Conservation (phyloP, 1,284 basidiomycete genomes). For the Psilocybe mexicana region DNA sequence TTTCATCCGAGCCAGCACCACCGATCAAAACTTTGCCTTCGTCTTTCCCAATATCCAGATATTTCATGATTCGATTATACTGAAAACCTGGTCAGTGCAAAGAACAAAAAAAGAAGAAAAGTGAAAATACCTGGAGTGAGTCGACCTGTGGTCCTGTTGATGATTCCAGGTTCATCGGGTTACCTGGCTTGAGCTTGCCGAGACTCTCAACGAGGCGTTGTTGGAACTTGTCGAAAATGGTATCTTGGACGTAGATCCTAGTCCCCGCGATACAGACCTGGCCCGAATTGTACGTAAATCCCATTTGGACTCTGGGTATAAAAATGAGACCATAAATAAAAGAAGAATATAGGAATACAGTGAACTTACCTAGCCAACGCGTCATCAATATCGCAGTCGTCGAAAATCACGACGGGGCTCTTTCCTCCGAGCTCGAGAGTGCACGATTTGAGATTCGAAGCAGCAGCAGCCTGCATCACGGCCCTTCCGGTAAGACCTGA, state of each 20-base stretch:
- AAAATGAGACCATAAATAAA: background rate
- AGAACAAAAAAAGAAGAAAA: background rate
- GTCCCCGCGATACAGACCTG: slow-evolving; percentile 83
- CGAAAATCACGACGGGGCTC: slow-evolving; percentile 73
- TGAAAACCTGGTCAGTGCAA: background rate
- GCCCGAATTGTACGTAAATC: slow-evolving; percentile 29
- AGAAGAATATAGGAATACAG: background rate
- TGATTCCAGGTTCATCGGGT: slow-evolving; percentile 72
- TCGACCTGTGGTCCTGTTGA: slow-evolving; percentile 88
- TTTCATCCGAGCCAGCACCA: slow-evolving; percentile 45
- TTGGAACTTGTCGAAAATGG: slow-evolving; percentile 79
- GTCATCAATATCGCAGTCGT: slow-evolving; percentile 74
- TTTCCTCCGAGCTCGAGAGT: slow-evolving; percentile 90
- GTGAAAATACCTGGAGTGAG: slow-evolving; percentile 48
- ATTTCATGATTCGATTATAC: slow-evolving; percentile 40
- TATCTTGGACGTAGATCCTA: slow-evolving; percentile 79
- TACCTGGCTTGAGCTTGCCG: slow-evolving; percentile 55
- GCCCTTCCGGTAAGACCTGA: slow-evolving; percentile 75
- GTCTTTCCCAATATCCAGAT: slow-evolving; percentile 81
- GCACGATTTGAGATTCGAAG: slow-evolving; percentile 80
- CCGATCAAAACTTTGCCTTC: slow-evolving; percentile 76
- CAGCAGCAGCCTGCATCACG: slow-evolving; percentile 75
- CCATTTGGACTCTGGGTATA: background rate
- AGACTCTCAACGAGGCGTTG: slow-evolving; percentile 54
- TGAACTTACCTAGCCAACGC: slow-evolving; percentile 78